Base-by-base conservation (phyloP, 768 basidiomycete species). In the Boletus sp. region DNA sequence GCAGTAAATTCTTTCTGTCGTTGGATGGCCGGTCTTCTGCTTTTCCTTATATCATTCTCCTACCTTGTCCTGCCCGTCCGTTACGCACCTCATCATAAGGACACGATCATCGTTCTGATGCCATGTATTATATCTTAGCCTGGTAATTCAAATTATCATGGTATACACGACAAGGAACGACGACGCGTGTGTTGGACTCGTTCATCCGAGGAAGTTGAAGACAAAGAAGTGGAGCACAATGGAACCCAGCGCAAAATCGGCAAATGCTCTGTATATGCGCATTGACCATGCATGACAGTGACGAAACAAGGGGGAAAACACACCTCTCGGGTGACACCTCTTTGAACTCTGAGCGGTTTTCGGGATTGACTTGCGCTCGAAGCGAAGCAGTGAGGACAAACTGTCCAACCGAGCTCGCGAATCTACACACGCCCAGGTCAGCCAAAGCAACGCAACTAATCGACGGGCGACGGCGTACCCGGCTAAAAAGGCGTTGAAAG, bases 221-320 rank as follows among this genome's bases (percentile, higher is more conserved):
- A 97, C 95, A 70, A 98, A 99, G 78, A 98, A 94, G 72, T 99
- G 97, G 33, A 99, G 79, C 37, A 98, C 85, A 58, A 98, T 87
- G 3, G 93, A 95, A n/a, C 94, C 94, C 42, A 95, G 71, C 27
- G 89, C 90, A 66, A 98, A 99, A 67, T 99, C 97, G 42, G 91
- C 95, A 66, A 99, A 99, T 19, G 97, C 97, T 65, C 97, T 99
- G 67, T 17, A 44, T 29, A 34, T 47, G 43, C 13, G 17, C 29
- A 25, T 46, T 48, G 34, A 34, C 34, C 7, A 48, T 41, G 32
- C 48, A 15, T 3, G 49, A 35, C 21, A 9, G 8, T 4, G 29
- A 30, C 5, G 34, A 17, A 7, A 37, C 34, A 11, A 23, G 2
- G 14, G 11, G 11, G 37, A 41, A 25, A 3, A 74, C 87, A 29